Evolutionary conservation across 1,284 basidiomycete genomes (phyloP), one percentile per base, ranked within the genome.

Genomic region (Malassezia cuniculi): DNA sequence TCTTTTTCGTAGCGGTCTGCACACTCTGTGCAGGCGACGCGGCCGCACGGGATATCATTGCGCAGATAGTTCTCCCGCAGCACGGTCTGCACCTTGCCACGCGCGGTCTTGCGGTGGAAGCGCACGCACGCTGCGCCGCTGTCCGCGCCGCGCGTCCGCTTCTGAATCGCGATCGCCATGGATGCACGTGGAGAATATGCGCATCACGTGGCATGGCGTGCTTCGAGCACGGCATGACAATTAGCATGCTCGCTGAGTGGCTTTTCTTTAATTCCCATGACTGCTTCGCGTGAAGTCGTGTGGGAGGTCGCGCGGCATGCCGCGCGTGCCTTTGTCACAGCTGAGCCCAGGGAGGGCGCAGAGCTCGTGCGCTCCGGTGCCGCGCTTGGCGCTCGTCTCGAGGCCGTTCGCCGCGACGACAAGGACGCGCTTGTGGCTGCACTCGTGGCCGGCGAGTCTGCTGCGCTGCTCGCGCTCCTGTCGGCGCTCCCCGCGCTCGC

Each of bases 51-150:
- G 24, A 95, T 81, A 62, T 95, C 87, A 54, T 86, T 80, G 27
- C 93, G 76, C 3, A 95, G 77, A 69, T 97, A 99, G 49, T 87
- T 74, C 70, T 99, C 90, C 27, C 87, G 76, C n/a, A 95, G 72
- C 40, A 95, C 87, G 74, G 87, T 90, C 60, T 87, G 77, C 20
- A 99, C 85, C 66, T 90, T 93, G 17, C 93, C 90, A 46, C 78
- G 71, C 0, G 83, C 84, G 0, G 93, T 95, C 71, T 97, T 97
- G 38, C 69, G 58, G 37, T 62, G 53, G 48, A 60, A 69, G 35
- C 60, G 52, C 36, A 36, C 48, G 28, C 50, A 47, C 10, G 55
- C 37, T 6, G 52, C 51, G 18, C 47, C 52, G 33, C 47, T 35
- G 41, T 53, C 46, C 6, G 45, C 44, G 19, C 48, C 54, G 15